A percentile compares a stretch with the other conserved stretches of the same genome.
Conservation (phyloP, 1,139 yeast species). For the Suhomyces atakaporum region DNA sequence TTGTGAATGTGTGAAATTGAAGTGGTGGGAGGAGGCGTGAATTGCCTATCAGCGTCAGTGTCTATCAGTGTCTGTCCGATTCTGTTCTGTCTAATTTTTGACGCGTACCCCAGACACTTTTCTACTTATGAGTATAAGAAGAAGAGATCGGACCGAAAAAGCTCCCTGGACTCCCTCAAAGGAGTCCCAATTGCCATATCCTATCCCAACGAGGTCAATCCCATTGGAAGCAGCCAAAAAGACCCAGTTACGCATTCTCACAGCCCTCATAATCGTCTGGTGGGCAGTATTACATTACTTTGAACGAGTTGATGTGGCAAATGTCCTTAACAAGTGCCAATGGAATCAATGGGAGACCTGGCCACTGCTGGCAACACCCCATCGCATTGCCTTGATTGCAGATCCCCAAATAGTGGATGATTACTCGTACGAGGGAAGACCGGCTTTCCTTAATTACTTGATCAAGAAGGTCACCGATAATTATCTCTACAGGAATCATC, state of each 20-base stretch:
- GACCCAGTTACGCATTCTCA: constrained; percentile 4
- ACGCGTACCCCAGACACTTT: too few relatives aligned
- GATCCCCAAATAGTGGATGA: constrained; percentile 93
- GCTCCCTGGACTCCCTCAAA: too few relatives aligned
- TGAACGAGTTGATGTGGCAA: constrained; percentile 59
- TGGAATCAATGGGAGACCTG: constrained; percentile 71
- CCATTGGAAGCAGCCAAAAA: background rate
- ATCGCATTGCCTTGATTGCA: constrained; percentile 73
- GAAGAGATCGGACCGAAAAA: background rate
- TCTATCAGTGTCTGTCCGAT: too few relatives aligned
- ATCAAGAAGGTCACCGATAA: constrained; percentile 63
- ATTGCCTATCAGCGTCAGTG: too few relatives aligned
- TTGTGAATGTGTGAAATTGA: too few relatives aligned
- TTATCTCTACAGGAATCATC: constrained; percentile 78
- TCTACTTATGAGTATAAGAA: background rate
- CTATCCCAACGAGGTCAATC: background rate
- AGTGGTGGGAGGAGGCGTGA: too few relatives aligned
- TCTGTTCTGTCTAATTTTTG: too few relatives aligned
- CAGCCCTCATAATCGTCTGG: constrained; percentile 23
- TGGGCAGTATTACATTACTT: constrained; percentile 52
- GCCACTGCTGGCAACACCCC: constrained; percentile 44
- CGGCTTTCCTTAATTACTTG: constrained; percentile 44
- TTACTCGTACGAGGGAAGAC: constrained; percentile 65
- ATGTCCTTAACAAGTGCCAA: constrained; percentile 50
- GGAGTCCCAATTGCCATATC: too few relatives aligned